phyloP scores from a whole-genome alignment of 2,329 filamentous ascomycete species.

The Colletotrichum plurivorum region DNA sequence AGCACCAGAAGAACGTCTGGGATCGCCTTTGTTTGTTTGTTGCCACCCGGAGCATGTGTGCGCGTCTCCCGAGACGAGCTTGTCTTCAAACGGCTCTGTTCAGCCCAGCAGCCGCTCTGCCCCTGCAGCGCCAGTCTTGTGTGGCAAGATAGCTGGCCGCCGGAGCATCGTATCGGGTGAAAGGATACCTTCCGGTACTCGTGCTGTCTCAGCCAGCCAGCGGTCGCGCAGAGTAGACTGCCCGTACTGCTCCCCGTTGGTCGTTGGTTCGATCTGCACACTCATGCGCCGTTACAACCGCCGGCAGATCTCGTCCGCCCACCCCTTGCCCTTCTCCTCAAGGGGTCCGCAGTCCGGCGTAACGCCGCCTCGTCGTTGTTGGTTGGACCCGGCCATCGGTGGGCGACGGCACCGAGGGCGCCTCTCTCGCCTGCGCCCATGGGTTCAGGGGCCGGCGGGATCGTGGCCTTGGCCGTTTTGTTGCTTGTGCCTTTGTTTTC shows the following conservation, averaged over 20 bases:
- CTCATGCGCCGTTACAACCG: slow-evolving; percentile 31
- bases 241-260: slow-evolving; percentile 21
- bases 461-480: not conserved
- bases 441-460: not conserved
- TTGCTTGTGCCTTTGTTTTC: not conserved
- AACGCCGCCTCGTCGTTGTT: slow-evolving; percentile 19
- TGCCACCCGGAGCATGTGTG: slow-evolving; percentile 18
- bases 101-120: slow-evolving; percentile 30
- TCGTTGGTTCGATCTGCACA: slow-evolving; percentile 15
- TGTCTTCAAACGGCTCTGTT: slow-evolving; percentile 22
- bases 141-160: slow-evolving; percentile 28
- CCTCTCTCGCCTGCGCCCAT: not conserved
- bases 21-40: slow-evolving; percentile 23
- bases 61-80: slow-evolving; percentile 33
- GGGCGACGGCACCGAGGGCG: slow-evolving; percentile 20
- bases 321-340: slow-evolving; percentile 16
- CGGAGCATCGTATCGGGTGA: slow-evolving; percentile 13
- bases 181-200: slow-evolving; percentile 22
- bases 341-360: slow-evolving; percentile 25
- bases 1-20: not conserved
- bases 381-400: slow-evolving; percentile 10
- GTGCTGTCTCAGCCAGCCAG: not conserved
- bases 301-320: slow-evolving; percentile 24
- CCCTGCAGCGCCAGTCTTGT: slow-evolving; percentile 31
- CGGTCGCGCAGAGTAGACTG: slow-evolving; percentile 10